Conservation (phyloP, 306 rosid genomes). For the Sindora glabra region DNA sequence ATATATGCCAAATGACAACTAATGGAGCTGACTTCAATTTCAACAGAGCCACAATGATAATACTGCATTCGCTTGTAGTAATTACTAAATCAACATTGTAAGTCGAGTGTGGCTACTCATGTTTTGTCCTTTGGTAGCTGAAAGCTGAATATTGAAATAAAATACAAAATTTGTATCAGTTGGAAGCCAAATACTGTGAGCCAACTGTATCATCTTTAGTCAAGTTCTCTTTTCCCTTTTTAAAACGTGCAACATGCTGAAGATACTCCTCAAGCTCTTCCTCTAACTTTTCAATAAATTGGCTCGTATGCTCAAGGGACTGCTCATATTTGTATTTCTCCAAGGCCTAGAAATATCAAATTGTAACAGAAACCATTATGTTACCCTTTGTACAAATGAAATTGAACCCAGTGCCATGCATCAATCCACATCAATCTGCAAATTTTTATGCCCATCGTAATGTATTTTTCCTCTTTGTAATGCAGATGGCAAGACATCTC, state of each 20-base stretch:
- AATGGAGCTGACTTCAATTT: no score
- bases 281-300: conserved; percentile 80
- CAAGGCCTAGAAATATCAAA: conserved; percentile 53
- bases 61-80: no score
- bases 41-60: no score
- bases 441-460: no score
- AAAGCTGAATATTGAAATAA: no score
- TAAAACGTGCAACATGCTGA: conserved; percentile 45
- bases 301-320: conserved; percentile 83
- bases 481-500: no score
- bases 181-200: neutral
- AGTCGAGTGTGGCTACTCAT: no score
- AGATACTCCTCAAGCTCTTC: conserved; percentile 70
- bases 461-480: no score
- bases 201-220: conserved; percentile 16
- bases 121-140: no score
- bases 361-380: neutral
- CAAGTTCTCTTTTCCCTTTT: conserved; percentile 38
- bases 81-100: no score
- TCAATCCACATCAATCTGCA: no score
- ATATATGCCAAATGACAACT: no score
- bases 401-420: neutral
- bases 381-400: neutral
- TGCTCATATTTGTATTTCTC: conserved; percentile 62
- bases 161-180: neutral